These are phyloP conservation scores for Boletus rubescentipes DNA, from an alignment of 768 basidiomycete genomes.

Conservation along the genomic window DNA sequence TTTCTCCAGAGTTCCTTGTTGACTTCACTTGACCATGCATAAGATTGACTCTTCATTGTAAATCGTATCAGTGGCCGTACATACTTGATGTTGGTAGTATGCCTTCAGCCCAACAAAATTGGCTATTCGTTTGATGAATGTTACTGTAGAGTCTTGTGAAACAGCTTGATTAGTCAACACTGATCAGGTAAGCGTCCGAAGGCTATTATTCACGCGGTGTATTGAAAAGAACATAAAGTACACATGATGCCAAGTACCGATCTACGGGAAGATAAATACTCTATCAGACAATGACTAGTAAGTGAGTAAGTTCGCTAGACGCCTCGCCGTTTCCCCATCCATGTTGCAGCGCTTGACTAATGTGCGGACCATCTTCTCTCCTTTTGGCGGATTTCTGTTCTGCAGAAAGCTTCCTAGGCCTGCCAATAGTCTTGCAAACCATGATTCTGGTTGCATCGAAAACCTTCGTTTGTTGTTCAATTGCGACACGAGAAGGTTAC, in stretches of 20 bases:
- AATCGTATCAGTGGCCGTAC: too few species aligned
- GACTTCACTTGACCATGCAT: too few species aligned
- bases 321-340: conserved; percentile 27
- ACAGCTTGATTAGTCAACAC: too few species aligned
- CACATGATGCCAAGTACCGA: background rate
- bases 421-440: conserved; percentile 23
- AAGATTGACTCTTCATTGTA: too few species aligned
- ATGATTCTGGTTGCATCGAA: conserved; percentile 25
- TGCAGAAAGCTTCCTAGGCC: conserved; percentile 23
- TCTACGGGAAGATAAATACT: background rate
- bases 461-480: conserved; percentile 16
- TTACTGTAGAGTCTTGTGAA: too few species aligned
- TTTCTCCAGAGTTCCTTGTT: too few species aligned
- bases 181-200: too few species aligned
- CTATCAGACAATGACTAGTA: background rate
- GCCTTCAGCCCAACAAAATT: conserved; percentile 51
- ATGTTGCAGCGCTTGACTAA: conserved; percentile 30
- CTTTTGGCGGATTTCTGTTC: conserved; percentile 21
- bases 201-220: background rate
- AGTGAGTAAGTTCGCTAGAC: conserved; percentile 16
- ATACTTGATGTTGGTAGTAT: too few species aligned
- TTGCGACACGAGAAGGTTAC: conserved; percentile 17
- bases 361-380: conserved; percentile 24
- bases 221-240: too few species aligned
- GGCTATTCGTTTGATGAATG: too few species aligned